phyloP scores from a whole-genome alignment of 768 basidiomycete species.

The Suillus weaverae region DNA sequence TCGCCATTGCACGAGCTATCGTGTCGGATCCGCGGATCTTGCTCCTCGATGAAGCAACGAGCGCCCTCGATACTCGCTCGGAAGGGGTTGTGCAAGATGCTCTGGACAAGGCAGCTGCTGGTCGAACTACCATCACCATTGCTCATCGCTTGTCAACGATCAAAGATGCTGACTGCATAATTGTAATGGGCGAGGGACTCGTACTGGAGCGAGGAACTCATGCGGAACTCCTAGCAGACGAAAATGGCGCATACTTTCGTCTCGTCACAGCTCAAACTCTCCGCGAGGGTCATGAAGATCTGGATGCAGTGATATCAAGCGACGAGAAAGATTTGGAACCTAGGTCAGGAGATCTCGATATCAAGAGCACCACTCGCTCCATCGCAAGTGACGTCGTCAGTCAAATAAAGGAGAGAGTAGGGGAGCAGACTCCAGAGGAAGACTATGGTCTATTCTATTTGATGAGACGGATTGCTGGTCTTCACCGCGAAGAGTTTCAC shows the following conservation, averaged over 20 bases:
- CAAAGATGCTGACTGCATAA: slow-evolving; percentile 44
- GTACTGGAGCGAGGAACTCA: slow-evolving; percentile 48
- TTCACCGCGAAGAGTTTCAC: slow-evolving; percentile 39
- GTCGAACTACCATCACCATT: slow-evolving; percentile 37
- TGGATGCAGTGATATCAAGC: slow-evolving; percentile 12
- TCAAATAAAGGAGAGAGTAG: background rate
- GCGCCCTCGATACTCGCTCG: slow-evolving; percentile 49
- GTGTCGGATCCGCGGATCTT: slow-evolving; percentile 50
- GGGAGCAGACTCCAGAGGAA: background rate
- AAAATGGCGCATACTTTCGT: slow-evolving; percentile 41
- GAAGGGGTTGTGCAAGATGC: slow-evolving; percentile 56
- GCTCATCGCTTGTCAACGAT: slow-evolving; percentile 40
- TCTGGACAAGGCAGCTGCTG: slow-evolving; percentile 47
- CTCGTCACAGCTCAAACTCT: slow-evolving; percentile 46
- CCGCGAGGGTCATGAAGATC: slow-evolving; percentile 26
- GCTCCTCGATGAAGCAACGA: slow-evolving; percentile 51
- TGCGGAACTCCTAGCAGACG: slow-evolving; percentile 34
- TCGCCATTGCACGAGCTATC: slow-evolving; percentile 53
- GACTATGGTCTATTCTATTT: slow-evolving; percentile 35
- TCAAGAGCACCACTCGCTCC: slow-evolving; percentile 19
- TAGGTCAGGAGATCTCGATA: slow-evolving; percentile 34
- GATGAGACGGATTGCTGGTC: slow-evolving; percentile 36
- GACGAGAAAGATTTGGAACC: slow-evolving; percentile 18
- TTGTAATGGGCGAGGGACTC: slow-evolving; percentile 45
- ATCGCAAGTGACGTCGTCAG: slow-evolving; percentile 14